phyloP scores from a whole-genome alignment of 2,329 filamentous ascomycete species.

The Cladobotryum protrusum region DNA sequence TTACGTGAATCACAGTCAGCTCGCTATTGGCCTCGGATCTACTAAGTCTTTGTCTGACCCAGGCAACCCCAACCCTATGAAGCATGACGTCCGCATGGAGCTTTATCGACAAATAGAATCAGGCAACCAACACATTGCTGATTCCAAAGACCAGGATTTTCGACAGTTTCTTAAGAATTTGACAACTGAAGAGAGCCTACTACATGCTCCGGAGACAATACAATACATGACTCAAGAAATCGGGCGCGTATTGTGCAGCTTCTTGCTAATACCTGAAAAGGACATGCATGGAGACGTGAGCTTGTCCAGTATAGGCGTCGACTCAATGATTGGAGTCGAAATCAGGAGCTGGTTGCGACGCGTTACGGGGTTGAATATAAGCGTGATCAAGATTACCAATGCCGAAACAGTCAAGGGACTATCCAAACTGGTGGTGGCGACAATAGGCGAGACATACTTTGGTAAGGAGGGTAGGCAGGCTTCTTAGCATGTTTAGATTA shows the following conservation, averaged over 20 bases:
- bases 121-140: neutral
- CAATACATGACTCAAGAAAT: neutral
- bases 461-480: too few relatives aligned
- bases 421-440: neutral
- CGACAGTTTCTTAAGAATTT: neutral
- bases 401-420: neutral
- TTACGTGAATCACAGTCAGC: neutral
- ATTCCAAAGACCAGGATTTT: neutral
- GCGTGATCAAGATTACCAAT: neutral
- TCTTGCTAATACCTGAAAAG: neutral
- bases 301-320: conserved; percentile 4
- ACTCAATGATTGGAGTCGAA: conserved; percentile 13
- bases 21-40: neutral
- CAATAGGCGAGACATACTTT: neutral
- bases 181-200: neutral
- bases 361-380: neutral
- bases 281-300: conserved; percentile 6
- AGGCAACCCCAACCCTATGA: neutral
- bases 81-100: neutral
- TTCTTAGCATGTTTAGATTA: too few relatives aligned
- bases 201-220: neutral
- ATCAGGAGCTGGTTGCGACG: conserved; percentile 10
- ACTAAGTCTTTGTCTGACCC: neutral
- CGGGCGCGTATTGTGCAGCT: neutral
- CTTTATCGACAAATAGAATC: neutral